Evolutionary conservation across 2,329 filamentous ascomycete genomes (phyloP).

Genomic region (Aspergillus flavus): DNA sequence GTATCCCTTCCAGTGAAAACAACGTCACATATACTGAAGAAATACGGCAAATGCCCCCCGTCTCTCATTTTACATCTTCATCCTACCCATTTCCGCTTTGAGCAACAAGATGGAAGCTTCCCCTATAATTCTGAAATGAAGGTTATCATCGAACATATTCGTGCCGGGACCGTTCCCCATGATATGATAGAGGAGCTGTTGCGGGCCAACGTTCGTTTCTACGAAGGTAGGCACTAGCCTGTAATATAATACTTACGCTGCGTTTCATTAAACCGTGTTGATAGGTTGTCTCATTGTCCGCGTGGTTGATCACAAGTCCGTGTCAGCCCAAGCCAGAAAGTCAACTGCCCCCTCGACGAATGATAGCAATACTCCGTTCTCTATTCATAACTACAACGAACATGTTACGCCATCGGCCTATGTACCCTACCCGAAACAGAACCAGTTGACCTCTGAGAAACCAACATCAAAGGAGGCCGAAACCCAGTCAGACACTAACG

Average conservation of each 20-base stretch:
- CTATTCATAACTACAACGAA: constrained; percentile 88
- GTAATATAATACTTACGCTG: constrained; percentile 7
- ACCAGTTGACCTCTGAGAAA: constrained; percentile 35
- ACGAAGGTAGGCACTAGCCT: constrained; percentile 65
- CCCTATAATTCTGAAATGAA: constrained; percentile 91
- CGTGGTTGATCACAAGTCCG: constrained; percentile 82
- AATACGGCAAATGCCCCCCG: constrained; percentile 71
- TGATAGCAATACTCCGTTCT: constrained; percentile 70
- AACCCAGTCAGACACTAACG: constrained; percentile 25
- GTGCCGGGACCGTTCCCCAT: constrained; percentile 77
- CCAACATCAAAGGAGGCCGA: constrained; percentile 28
- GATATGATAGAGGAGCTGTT: constrained; percentile 82
- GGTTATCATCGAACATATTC: constrained; percentile 75
- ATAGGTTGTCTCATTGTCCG: constrained; percentile 84
- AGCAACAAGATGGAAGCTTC: constrained; percentile 91
- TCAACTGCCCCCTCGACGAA: constrained; percentile 58
- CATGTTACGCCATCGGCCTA: constrained; percentile 89
- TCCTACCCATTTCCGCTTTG: constrained; percentile 84
- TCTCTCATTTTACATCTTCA: constrained; percentile 88
- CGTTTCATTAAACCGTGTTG: not conserved
- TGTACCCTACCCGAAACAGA: constrained; percentile 67
- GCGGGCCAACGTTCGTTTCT: constrained; percentile 74
- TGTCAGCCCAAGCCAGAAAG: constrained; percentile 61
- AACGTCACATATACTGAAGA: constrained; percentile 77
- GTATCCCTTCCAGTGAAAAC: constrained; percentile 63